Evolutionary conservation across 305 asterid species (phyloP).

Genomic region (Solanum hybrid): DNA sequence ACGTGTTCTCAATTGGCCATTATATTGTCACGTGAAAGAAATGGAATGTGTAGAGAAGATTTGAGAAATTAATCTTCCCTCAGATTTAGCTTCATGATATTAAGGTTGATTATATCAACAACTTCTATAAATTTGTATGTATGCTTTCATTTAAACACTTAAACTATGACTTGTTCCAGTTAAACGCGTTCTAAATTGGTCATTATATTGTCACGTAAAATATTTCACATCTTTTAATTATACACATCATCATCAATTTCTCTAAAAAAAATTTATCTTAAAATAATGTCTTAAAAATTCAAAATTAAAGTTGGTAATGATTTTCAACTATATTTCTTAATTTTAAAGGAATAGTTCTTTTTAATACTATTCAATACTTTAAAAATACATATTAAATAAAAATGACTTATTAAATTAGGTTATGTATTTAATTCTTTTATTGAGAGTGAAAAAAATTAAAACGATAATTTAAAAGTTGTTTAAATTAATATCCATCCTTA

Average conservation of each 20-base stretch:
- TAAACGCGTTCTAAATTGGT: neutral
- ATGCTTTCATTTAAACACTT: neutral
- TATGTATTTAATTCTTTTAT: neutral
- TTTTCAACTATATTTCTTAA: neutral
- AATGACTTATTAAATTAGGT: neutral
- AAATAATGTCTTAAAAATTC: neutral
- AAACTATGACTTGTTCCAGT: neutral
- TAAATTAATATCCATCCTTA: too few species aligned
- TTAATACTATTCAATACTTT: neutral
- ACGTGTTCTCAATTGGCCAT: neutral
- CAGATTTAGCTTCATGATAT: neutral
- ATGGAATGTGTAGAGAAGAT: neutral
- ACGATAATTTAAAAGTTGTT: too few species aligned
- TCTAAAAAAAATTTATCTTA: neutral
- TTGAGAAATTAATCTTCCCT: neutral
- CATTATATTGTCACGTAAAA: neutral
- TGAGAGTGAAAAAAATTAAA: neutral
- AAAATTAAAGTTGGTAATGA: neutral
- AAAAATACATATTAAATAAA: too few species aligned
- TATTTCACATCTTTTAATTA: neutral
- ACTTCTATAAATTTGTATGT: neutral
- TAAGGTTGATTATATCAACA: neutral
- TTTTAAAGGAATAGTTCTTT: neutral
- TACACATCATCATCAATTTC: neutral
- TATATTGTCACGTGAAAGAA: neutral